Evolutionary conservation across 352 stramenopile species (phyloP).

Genomic region (Thraustotheca clavata): DNA sequence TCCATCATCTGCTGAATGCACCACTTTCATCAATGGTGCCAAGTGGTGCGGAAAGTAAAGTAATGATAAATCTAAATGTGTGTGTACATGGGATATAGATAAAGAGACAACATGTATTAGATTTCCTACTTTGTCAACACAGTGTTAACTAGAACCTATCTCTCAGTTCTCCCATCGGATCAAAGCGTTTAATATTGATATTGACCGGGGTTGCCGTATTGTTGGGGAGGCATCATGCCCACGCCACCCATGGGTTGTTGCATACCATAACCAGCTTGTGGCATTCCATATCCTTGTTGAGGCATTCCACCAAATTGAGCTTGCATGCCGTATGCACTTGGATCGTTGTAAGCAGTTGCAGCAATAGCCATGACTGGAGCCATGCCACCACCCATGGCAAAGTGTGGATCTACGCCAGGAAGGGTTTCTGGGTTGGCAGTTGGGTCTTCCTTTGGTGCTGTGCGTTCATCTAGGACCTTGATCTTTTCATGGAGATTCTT

Average conservation of each 20-base stretch:
- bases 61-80: too few relatives aligned
- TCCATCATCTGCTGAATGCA: background rate
- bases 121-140: conserved; percentile 2
- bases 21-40: background rate
- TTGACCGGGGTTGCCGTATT: background rate
- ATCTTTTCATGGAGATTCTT: conserved; percentile 95
- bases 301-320: conserved; percentile 32
- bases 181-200: conserved; percentile 7
- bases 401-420: conserved; percentile 41
- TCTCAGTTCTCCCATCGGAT: background rate
- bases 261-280: conserved; percentile 47
- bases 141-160: background rate
- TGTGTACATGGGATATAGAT: background rate
- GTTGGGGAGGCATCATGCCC: conserved; percentile 18
- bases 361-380: conserved; percentile 76
- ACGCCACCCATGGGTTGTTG: conserved; percentile 47
- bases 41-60: background rate
- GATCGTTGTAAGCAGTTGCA: conserved; percentile 77
- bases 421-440: conserved; percentile 29
- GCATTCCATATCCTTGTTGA: conserved; percentile 28
- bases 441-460: conserved; percentile 67
- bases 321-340: conserved; percentile 38
- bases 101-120: background rate
- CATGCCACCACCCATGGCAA: conserved; percentile 50
- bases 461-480: conserved; percentile 88